Conservation (phyloP, 1,284 basidiomycete species). For the Phellinidium pouzarii region DNA sequence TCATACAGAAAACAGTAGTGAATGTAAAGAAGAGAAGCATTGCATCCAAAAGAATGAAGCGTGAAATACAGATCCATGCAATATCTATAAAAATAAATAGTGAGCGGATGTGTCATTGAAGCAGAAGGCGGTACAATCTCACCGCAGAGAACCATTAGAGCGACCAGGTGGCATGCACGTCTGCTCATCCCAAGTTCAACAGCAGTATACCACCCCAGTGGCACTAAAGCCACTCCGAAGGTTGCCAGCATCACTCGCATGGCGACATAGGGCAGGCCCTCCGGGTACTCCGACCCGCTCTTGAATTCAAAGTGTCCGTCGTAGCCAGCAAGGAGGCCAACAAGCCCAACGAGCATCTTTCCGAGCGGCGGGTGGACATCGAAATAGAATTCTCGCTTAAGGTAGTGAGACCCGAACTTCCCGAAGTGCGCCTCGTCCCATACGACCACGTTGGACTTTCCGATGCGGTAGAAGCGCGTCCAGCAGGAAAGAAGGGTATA, state of each 20-base stretch:
- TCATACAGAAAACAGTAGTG: constrained; percentile 89
- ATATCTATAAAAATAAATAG: constrained; percentile 54
- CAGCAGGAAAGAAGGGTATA: constrained; percentile 93
- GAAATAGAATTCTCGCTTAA: constrained; percentile 94
- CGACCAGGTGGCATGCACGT: constrained; percentile 86
- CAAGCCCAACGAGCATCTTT: constrained; percentile 97
- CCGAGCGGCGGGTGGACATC: constrained; percentile 98
- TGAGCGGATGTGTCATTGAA: neutral
- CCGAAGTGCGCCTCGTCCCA: constrained; percentile 99
- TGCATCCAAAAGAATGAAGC: constrained; percentile 96
- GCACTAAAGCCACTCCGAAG: constrained; percentile 94
- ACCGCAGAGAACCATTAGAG: constrained; percentile 92
- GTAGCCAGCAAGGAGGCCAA: constrained; percentile 87
- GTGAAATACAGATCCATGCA: constrained; percentile 92
- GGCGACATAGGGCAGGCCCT: constrained; percentile 82
- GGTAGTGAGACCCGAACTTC: constrained; percentile 94
- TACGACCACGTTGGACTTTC: constrained; percentile 80
- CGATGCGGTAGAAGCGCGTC: constrained; percentile 93
- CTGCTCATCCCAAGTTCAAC: constrained; percentile 92
- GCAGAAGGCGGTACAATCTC: constrained; percentile 26
- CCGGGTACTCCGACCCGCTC: constrained; percentile 83
- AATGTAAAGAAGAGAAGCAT: constrained; percentile 99
- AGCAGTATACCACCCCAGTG: constrained; percentile 93
- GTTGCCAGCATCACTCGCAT: constrained; percentile 94
- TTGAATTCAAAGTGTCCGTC: constrained; percentile 93